Conservation (phyloP, 176 grass and related monocot genomes). For the Luzula sylvatica region DNA sequence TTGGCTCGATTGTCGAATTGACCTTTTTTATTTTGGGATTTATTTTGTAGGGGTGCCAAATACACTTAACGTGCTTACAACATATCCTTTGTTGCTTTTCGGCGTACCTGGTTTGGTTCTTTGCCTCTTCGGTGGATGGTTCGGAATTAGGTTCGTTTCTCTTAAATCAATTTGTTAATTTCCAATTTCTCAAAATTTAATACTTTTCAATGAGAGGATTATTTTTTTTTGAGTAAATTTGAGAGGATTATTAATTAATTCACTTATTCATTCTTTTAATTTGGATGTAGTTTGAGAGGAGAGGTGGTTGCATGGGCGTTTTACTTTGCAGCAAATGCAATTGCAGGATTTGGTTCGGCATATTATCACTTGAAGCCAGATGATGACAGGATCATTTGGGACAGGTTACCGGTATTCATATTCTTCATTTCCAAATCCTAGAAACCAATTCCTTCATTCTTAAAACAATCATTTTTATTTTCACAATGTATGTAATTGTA, state of each 20-base stretch:
- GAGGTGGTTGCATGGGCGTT: conserved; percentile 77
- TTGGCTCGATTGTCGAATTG: background rate
- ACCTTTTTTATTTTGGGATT: background rate
- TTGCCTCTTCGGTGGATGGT: conserved; percentile 77
- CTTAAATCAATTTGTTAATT: background rate
- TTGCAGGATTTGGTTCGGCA: conserved; percentile 86
- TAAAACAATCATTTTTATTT: background rate
- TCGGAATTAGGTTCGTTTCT: conserved; percentile 63
- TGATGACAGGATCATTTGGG: conserved; percentile 88
- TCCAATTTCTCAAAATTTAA: background rate
- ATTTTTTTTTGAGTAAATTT: too few species aligned
- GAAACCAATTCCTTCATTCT: background rate
- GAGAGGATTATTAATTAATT: conserved; percentile 15
- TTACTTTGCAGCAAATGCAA: conserved; percentile 61
- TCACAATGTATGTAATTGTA: background rate
- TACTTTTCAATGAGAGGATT: background rate
- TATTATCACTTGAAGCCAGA: conserved; percentile 98
- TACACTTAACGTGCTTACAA: conserved; percentile 83
- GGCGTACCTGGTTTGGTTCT: conserved; percentile 71
- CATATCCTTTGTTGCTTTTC: conserved; percentile 74
- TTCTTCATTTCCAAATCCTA: conserved; percentile 11
- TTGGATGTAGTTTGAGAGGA: conserved; percentile 63
- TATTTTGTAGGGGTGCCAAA: conserved; percentile 61
- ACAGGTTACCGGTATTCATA: conserved; percentile 94
- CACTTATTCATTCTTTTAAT: conserved; percentile 3